A percentile compares a stretch with the other conserved stretches of the same genome.
These are phyloP conservation scores for Lanmaoa pseudosensibilis DNA, from an alignment of 768 basidiomycete genomes.

Conservation along the genomic window DNA sequence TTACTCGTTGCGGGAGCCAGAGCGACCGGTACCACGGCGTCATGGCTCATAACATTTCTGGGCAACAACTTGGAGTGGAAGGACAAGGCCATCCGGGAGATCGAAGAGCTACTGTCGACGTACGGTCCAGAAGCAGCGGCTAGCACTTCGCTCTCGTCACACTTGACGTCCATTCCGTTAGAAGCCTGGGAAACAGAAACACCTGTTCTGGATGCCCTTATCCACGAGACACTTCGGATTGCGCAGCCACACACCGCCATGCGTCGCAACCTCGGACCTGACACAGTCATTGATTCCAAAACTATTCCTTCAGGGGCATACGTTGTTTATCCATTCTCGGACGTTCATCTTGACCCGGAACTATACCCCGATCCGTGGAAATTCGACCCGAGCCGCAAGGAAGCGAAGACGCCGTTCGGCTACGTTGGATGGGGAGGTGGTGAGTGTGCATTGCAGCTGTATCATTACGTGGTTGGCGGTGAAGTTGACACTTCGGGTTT, in stretches of 20 bases:
- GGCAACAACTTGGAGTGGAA: conserved; percentile 68
- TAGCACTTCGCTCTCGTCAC: conserved; percentile 39
- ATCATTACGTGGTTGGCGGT: conserved; percentile 19
- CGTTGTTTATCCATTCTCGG: conserved; percentile 77
- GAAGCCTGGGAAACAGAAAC: conserved; percentile 69
- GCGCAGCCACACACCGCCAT: conserved; percentile 81
- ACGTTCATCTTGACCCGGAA: conserved; percentile 70
- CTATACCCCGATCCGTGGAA: conserved; percentile 77
- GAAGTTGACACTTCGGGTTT: conserved; percentile 8
- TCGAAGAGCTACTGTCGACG: conserved; percentile 52
- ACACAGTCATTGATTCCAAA: conserved; percentile 66
- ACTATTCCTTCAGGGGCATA: conserved; percentile 72
- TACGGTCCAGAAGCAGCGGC: conserved; percentile 33
- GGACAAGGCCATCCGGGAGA: conserved; percentile 57
- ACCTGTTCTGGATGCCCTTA: conserved; percentile 69
- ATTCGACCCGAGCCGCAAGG: conserved; percentile 63
- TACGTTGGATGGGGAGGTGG: conserved; percentile 83
- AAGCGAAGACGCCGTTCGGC: conserved; percentile 50
- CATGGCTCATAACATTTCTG: conserved; percentile 74
- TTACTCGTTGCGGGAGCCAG: conserved; percentile 78
- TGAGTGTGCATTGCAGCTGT: conserved; percentile 38
- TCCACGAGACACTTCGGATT: conserved; percentile 74
- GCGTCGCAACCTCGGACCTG: conserved; percentile 76
- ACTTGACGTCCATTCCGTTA: conserved; percentile 61
- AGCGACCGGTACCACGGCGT: conserved; percentile 78